Evolutionary conservation across 345 rosid species (phyloP), one percentile per base, ranked within the genome.

Genomic region (Syzygium aqueum): DNA sequence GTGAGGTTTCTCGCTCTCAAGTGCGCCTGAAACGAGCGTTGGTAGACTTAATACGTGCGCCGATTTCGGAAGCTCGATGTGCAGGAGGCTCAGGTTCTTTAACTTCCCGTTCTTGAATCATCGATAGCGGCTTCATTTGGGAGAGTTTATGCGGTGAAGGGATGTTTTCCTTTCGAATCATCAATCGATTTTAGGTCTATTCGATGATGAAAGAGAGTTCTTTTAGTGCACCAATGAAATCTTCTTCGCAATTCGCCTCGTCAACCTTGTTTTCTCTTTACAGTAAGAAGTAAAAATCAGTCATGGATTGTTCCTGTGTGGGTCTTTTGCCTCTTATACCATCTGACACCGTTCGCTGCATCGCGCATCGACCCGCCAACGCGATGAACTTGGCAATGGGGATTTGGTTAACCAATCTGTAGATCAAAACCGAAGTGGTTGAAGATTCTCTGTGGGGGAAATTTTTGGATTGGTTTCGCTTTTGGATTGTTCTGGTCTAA

Each of bases 11-110:
- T 15, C 3, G 46, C 78, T 67, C 25, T 33, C 6, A 1, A 65
- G 77, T 65, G 77, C 22, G 8, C 77, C 77, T 8, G 77, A 30
- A 15, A 65, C 23, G 77, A 65, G 77, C 43, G 21, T 30, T 65
- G 77, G 77, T 30, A 30, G 40, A 65, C 43, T 33, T 33, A 33
- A 10, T 33, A 13, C 1, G 78, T 4, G 46, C 78, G 13, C 46
- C 13, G 2, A 67, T 67, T 17, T 0, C 78, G 25, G 22, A 30
- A 67, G 40, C 77, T 2, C 40, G 7, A 11, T 11, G 15, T 25
- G 65, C 13, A 0, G 10, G 73, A 63, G 13, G 40, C 40, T 65
- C 11, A 0, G 6, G 78, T 67, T 67, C 46, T 3, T 67, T 4
- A 3, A 67, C 46, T 30, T 33, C 25, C 25, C 46, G 49, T 67